Evolutionary conservation across 2,329 filamentous ascomycete genomes (phyloP), one percentile per base, ranked within the genome.

Genomic region (Monosporascus sp.): DNA sequence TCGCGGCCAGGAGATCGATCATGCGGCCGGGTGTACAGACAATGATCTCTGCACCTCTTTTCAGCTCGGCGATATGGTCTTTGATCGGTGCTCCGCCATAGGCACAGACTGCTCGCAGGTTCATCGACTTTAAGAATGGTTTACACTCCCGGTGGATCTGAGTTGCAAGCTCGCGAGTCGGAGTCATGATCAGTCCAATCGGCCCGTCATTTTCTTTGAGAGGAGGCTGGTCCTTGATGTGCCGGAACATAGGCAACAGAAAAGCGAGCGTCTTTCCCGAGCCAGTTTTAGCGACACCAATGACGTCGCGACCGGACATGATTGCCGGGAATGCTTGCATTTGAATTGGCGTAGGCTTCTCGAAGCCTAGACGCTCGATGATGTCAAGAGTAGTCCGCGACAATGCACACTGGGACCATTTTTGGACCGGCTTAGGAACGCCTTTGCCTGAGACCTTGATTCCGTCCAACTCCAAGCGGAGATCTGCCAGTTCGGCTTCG

Each of bases 241-340:
- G 94, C 52, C 94, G 85, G 69, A 99, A 97, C 91, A 97, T 97
- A 38, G 94, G 94, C 45, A 99, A 81, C 31, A 96, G 74, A 68
- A 97, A 99, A 6, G 94, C 94, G 63, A 97, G 85, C 0, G 94
- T 99, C 75, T 99, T 99, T 68, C 94, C 94, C 26, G 94, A 97
- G 5, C 94, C 94, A 26, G 94, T 99, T 75, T 97, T 97, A 19
- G 94, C 94, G 51, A 99, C 91, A 60, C 92, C 94, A 58, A 99
- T 91, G 38, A 97, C 89, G 74, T 99, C 94, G 61, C 91, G 85
- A 9, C 94, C 94, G 27, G 92, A 96, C 89, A 97, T 97, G 64
- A 97, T 89, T 9, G 91, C 87, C 2, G 94, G 94, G 55, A 97
- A 85, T 2, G 94, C 94, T 71, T 99, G 94, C 71, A 92, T 87